Percentiles rank a stretch among this genome's conserved stretches.
These are phyloP conservation scores for Colletotrichum nymphaeae DNA, from an alignment of 2,329 filamentous ascomycete genomes.

Conservation along the genomic window DNA sequence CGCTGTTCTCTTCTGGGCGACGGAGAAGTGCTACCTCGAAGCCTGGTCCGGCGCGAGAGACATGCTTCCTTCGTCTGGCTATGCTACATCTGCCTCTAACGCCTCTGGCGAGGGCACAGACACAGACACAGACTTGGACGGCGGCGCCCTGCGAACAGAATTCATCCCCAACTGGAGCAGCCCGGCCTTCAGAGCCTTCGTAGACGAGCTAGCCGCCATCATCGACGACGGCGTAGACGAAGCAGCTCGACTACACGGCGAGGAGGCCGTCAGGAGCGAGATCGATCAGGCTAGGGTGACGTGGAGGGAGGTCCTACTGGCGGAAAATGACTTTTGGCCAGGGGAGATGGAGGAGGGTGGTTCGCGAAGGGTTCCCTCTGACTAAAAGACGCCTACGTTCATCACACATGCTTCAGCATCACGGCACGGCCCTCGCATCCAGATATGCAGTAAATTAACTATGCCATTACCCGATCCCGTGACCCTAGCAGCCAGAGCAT, in stretches of 20 bases:
- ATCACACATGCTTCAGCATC: neutral
- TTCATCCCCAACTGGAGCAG: slow-evolving; percentile 79
- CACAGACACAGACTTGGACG: slow-evolving; percentile 64
- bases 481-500: neutral
- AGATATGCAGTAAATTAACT: neutral
- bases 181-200: slow-evolving; percentile 69
- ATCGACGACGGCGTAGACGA: slow-evolving; percentile 64
- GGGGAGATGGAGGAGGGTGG: neutral
- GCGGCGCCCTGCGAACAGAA: slow-evolving; percentile 70
- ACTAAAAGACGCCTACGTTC: neutral
- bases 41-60: slow-evolving; percentile 66
- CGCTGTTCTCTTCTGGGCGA: slow-evolving; percentile 81
- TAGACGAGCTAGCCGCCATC: slow-evolving; percentile 63
- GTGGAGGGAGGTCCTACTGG: slow-evolving; percentile 62
- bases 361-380: neutral
- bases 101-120: slow-evolving; percentile 18
- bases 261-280: slow-evolving; percentile 43
- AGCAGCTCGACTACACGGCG: slow-evolving; percentile 46
- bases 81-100: too few species aligned
- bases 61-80: too few species aligned
- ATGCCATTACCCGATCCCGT: neutral
- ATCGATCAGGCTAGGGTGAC: slow-evolving; percentile 54
- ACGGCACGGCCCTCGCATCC: neutral
- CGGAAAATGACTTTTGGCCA: slow-evolving; percentile 72
- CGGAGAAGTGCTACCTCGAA: slow-evolving; percentile 73